phyloP scores from a whole-genome alignment of 179 eudicot species.

The Spergularia azorica region DNA sequence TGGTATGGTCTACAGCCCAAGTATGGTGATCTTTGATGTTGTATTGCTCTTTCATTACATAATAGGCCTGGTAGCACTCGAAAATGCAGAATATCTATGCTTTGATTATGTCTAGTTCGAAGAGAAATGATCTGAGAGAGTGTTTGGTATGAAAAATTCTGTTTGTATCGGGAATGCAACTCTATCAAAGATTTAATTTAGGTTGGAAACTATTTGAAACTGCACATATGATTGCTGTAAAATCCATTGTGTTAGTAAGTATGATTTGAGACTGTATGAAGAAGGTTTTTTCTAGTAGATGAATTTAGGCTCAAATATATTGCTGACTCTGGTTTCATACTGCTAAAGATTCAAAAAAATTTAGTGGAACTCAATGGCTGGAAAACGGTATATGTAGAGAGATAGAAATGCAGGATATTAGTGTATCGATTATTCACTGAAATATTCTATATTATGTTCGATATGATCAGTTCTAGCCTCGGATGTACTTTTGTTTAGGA shows the following conservation, averaged over 20 bases:
- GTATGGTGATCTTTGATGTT: too few relatives aligned
- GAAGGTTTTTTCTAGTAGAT: too few relatives aligned
- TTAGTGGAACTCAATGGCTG: neutral
- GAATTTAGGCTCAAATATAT: too few relatives aligned
- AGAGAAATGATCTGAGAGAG: neutral
- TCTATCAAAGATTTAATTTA: neutral
- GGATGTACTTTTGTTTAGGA: neutral
- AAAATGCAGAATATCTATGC: too few relatives aligned
- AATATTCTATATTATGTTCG: neutral
- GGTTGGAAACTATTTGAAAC: neutral
- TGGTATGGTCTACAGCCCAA: too few relatives aligned
- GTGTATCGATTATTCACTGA: neutral
- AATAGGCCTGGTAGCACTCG: too few relatives aligned
- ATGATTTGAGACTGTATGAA: too few relatives aligned
- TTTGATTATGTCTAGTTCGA: too few relatives aligned
- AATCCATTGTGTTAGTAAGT: neutral
- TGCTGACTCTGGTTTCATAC: too few relatives aligned
- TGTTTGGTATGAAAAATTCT: neutral
- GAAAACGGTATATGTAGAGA: neutral
- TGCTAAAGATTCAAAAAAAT: too few relatives aligned
- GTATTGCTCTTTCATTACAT: too few relatives aligned
- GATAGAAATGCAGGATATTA: neutral
- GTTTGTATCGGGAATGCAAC: neutral
- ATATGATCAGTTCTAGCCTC: neutral
- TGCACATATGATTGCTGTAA: neutral